Percentiles rank a stretch among this genome's conserved stretches.
Evolutionary conservation across 495 filamentous ascomycete genomes (phyloP).

Genomic region (Apodospora peruviana): DNA sequence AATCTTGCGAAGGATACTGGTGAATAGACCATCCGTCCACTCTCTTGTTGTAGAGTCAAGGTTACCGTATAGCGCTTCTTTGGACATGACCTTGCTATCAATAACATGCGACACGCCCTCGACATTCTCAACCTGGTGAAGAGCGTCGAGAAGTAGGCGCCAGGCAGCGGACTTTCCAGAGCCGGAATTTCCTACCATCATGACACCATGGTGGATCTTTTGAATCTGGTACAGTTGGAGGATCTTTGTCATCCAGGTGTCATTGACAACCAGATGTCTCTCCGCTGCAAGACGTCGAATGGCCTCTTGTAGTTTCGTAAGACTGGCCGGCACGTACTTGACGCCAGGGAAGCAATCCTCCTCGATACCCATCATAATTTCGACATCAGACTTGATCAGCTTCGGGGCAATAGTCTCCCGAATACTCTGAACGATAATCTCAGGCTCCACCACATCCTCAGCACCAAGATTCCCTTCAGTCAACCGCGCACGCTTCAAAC

Average conservation of each 20-base stretch:
- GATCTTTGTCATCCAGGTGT: constrained; percentile 94
- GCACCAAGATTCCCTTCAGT: constrained; percentile 54
- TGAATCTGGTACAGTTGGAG: constrained; percentile 97
- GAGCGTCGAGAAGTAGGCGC: constrained; percentile 87
- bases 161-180: constrained; percentile 93
- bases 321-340: constrained; percentile 82
- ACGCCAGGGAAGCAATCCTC: constrained; percentile 84
- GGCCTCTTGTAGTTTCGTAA: constrained; percentile 70
- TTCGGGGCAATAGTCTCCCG: constrained; percentile 98
- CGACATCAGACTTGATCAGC: constrained; percentile 83
- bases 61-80: constrained; percentile 91
- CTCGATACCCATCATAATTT: constrained; percentile 81
- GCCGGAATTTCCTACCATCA: constrained; percentile 98
- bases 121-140: constrained; percentile 82
- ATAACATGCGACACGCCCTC: constrained; percentile 97
- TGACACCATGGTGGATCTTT: constrained; percentile 95
- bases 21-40: constrained; percentile 98
- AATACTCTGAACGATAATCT: constrained; percentile 97
- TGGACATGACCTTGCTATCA: constrained; percentile 99
- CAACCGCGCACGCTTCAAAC: constrained; percentile 82
- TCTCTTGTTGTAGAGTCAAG: constrained; percentile 94
- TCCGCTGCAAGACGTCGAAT: constrained; percentile 78
- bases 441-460: constrained; percentile 80
- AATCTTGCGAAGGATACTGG: constrained; percentile 94
- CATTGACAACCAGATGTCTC: constrained; percentile 78